Evolutionary conservation across 2,329 filamentous ascomycete genomes (phyloP), one percentile per base, ranked within the genome.

Genomic region (Aspergillus melleus): DNA sequence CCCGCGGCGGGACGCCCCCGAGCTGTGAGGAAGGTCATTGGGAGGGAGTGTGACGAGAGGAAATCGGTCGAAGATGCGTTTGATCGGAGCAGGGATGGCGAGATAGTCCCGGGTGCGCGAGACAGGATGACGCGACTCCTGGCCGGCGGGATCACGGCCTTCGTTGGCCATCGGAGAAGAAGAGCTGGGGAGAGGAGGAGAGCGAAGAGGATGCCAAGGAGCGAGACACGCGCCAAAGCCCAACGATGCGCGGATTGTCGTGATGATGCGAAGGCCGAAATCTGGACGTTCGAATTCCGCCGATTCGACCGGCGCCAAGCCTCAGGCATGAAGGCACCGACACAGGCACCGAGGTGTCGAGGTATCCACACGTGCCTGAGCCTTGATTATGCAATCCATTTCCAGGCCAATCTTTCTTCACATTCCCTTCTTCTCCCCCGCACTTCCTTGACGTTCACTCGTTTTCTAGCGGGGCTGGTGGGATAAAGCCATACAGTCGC

Each of bases 61-160:
- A 69, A 96, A 95, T 61, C 77, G 81, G 75, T 94, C 89, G 80
- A 98, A 99, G 60, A 98, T 83, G 54, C 84, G 84, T 75, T 91
- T 92, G 67, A 98, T 82, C 19, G 91, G 90, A 11, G 84, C 77
- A 8, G 95, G 94, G 12, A 81, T 68, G 20, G 74, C 71, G 62
- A 79, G 78, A 60, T 76, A 70, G 52, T 74, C 69, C 50, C 67
- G 68, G 47, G 68, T 59, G 56, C 66, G 65, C 29, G 64, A 59
- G 24, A 61, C 53, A 39, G 52, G 63, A 59, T 64, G 65, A 59
- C 67, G 66, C 56, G 68, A 64, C 62, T 50, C 63, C 61, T 65
- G 68, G 64, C 59, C 64, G 61, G 59, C 62, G 53, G 54, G 61
- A 65, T 69, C 67, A 54, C 58, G 61, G 59, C 56, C 59, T 62